These are phyloP conservation scores for Multifurca ochricompacta DNA, from an alignment of 768 basidiomycete species.

Conservation along the genomic window DNA sequence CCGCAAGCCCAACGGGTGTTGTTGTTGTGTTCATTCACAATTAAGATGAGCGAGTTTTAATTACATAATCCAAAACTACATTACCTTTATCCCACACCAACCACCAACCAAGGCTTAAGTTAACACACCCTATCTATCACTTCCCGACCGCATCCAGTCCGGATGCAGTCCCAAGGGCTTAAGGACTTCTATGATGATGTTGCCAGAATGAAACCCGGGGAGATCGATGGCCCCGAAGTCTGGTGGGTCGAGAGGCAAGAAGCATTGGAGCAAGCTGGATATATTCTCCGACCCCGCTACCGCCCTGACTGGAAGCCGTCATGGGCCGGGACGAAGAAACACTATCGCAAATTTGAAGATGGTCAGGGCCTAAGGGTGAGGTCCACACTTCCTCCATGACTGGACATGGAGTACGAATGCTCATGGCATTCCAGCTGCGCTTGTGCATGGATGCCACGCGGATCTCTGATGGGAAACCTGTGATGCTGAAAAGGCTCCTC, in stretches of 20 bases:
- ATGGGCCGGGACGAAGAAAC: neutral
- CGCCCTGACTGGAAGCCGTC: conserved; percentile 1
- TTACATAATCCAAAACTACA: too few species aligned
- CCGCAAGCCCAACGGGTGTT: too few species aligned
- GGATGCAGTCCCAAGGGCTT: neutral
- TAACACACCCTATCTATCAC: too few species aligned
- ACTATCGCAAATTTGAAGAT: neutral
- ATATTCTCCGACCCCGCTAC: conserved; percentile 11
- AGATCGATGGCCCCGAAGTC: neutral
- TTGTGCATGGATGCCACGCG: conserved; percentile 14
- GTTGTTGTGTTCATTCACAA: too few species aligned
- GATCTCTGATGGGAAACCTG: conserved; percentile 4
- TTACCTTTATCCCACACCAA: too few species aligned
- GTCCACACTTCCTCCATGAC: neutral
- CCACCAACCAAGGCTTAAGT: too few species aligned
- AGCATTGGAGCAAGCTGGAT: neutral
- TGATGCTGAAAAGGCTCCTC: conserved; percentile 10
- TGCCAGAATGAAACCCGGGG: neutral
- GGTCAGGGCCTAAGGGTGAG: conserved; percentile 7
- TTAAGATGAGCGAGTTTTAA: too few species aligned
- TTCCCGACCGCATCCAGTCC: too few species aligned
- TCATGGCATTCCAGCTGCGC: neutral
- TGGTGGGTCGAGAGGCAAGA: conserved; percentile 6
- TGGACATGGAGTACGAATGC: neutral
- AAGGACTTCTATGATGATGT: neutral